Evolutionary conservation across 495 filamentous ascomycete species (phyloP).

Genomic region (Haplographium delicatum): DNA sequence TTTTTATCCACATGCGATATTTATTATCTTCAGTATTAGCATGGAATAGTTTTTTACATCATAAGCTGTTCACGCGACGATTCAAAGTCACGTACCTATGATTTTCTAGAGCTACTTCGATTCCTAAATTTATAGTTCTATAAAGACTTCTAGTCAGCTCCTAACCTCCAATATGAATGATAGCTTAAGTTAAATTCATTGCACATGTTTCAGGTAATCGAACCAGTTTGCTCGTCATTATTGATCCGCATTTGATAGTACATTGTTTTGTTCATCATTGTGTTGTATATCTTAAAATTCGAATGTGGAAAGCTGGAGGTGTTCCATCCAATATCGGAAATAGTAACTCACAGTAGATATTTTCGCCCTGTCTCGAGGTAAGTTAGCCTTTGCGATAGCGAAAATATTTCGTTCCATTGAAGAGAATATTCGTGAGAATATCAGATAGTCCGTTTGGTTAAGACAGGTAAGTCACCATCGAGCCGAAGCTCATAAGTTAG

Average conservation of each 20-base stretch:
- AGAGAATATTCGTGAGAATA: not conserved
- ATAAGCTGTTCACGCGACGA: slow-evolving; percentile 16
- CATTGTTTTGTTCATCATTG: slow-evolving; percentile 29
- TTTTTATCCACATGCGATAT: slow-evolving; percentile 24
- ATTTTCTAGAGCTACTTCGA: not conserved
- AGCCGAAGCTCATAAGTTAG: slow-evolving; percentile 28
- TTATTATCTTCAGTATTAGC: slow-evolving; percentile 28
- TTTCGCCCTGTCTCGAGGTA: slow-evolving; percentile 3
- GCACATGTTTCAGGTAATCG: slow-evolving; percentile 26
- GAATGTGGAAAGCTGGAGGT: not conserved
- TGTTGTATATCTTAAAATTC: slow-evolving; percentile 1
- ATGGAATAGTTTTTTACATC: slow-evolving; percentile 30
- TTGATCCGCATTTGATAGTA: slow-evolving; percentile 27
- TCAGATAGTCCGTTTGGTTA: slow-evolving; percentile 32
- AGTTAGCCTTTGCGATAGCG: slow-evolving; percentile 12
- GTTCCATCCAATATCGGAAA: no score
- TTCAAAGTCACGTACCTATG: slow-evolving; percentile 3
- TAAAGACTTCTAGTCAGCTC: slow-evolving; percentile 1
- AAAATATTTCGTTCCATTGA: no score
- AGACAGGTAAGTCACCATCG: slow-evolving; percentile 31
- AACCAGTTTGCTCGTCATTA: slow-evolving; percentile 28
- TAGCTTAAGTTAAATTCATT: not conserved
- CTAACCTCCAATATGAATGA: not conserved
- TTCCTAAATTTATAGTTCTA: not conserved
- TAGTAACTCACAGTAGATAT: slow-evolving; percentile 14